A percentile compares a stretch with the other conserved stretches of the same genome.
Evolutionary conservation across 192 early-diverging fungal genomes (phyloP).

Genomic region (Coemansia sp.): DNA sequence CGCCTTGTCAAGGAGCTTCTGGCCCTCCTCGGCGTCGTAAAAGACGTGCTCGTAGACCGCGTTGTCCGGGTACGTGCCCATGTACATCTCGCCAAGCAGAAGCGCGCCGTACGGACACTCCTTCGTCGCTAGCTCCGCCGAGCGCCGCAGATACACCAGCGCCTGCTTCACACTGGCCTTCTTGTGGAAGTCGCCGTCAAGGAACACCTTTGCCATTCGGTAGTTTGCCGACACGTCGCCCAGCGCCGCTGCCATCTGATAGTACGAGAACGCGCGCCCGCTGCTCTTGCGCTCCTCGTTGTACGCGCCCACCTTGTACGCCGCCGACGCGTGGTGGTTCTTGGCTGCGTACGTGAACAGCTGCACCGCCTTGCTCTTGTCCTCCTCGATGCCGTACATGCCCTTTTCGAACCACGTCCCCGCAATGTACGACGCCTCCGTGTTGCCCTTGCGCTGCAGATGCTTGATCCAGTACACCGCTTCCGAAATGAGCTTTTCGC

Average conservation of each 20-base stretch:
- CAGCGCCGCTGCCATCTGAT: conserved; percentile 65
- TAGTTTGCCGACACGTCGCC: conserved; percentile 66
- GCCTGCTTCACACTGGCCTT: conserved; percentile 70
- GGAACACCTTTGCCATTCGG: conserved; percentile 73
- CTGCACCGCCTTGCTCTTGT: conserved; percentile 64
- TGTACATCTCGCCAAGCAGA: conserved; percentile 75
- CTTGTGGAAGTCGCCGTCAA: conserved; percentile 70
- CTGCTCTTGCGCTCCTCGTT: conserved; percentile 62
- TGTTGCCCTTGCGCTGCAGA: conserved; percentile 63
- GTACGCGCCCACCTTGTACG: conserved; percentile 62
- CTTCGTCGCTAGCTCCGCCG: conserved; percentile 66
- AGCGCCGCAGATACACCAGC: conserved; percentile 76
- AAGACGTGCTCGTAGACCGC: conserved; percentile 62
- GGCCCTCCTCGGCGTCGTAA: conserved; percentile 71
- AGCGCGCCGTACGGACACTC: conserved; percentile 72
- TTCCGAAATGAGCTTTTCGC: conserved; percentile 57
- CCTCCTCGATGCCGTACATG: conserved; percentile 56
- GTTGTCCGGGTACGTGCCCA: conserved; percentile 62
- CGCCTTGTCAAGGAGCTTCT: conserved; percentile 70
- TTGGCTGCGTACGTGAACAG: conserved; percentile 64
- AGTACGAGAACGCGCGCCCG: conserved; percentile 64
- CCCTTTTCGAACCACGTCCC: conserved; percentile 70
- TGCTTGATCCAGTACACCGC: conserved; percentile 72
- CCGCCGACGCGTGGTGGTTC: conserved; percentile 61
- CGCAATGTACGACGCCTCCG: conserved; percentile 73